Evolutionary conservation across 768 basidiomycete genomes (phyloP), one percentile per base, ranked within the genome.

Genomic region (Suillus alpinus): DNA sequence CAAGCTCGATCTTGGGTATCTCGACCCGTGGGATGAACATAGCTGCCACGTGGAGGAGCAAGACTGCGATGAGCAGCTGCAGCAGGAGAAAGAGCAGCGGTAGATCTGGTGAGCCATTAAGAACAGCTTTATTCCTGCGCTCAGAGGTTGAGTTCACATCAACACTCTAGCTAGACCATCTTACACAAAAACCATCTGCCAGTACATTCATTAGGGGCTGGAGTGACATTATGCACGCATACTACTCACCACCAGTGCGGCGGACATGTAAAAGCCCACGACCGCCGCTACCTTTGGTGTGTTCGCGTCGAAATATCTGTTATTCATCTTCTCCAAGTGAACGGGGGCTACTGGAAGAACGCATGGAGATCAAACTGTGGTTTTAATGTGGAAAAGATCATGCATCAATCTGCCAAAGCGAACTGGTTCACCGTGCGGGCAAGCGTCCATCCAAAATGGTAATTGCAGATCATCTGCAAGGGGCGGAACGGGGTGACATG

Each of bases 211-310:
- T 47, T 50, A 59, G 34, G 44, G 36, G 49, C 37, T n/a, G 40
- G 40, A 58, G 62, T 59, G 41, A 34, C 29, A 47, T 64, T 34
- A 37, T 43, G 47, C 32, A 53, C 36, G 12, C 32, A 58, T 1
- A 26, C 2, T 39, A 80, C 88, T 72, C 68, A 91, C 88, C 43
- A 91, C 83, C 9, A 92, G 77, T 3, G 90, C 90, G 3, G 89
- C 82, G 23, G 74, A 72, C 89, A 92, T 91, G 77, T 91, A 92
- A 74, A 92, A 92, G 7, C 79, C 64, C 63, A 91, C 89, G 29
- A 92, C 90, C n/a, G 73, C 83, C 16, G 86, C 85, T 50, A 91
- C 85, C 70, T 86, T 78, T 59, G 81, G 62, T 39, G 73, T 74
- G 57, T 77, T 76, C 12, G 75, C 37, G 51, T 56, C 65, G 63